Evolutionary conservation across 2,329 filamentous ascomycete species (phyloP), one percentile per base, ranked within the genome.

Genomic region (Ascochyta pisi): DNA sequence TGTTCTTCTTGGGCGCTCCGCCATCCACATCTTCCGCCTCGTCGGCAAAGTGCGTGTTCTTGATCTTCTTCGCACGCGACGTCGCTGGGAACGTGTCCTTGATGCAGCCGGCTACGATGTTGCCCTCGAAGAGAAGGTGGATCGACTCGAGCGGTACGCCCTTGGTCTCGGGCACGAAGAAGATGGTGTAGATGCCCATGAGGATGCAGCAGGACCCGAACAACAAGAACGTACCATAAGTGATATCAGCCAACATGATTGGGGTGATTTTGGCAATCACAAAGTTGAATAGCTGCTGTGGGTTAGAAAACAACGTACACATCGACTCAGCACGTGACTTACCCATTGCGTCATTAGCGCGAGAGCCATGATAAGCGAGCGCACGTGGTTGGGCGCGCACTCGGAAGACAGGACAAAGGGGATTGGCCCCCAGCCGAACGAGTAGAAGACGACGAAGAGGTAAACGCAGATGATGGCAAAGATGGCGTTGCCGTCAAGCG

Each of bases 401-500:
- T 81, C 78, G 6, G 74, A 75, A 9, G 69, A 70, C n/a, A 80
- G 67, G 16, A 81, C 73, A 54, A 78, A 81, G 1, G 78, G 77
- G 6, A 77, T 77, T 0, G 78, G 78, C 5, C 78, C 78, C 78
- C 78, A 81, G n/a, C 71, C 78, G 49, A 79, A 78, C 2, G 71
- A 76, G 67, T 79, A 80, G 63, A 80, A 80, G 9, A 79, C 76
- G 7, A 80, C 78, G 48, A 79, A 80, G 6, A 80, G 69, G 57
- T 82, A 83, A 5, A 83, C 78, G 67, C 81, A 83, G 47, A 83
- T 76, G 69, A 83, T 82, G 8, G 79, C 77, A 44, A 83, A 78
- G 42, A 75, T 76, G 54, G 69, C 69, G 39, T 68, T 71, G 43
- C 74, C 74, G 37, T 68, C 70, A n/a, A 76, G 70, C 26, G 64